Conservation (phyloP, 1,139 yeast species). For the Ogataea hybrid region DNA sequence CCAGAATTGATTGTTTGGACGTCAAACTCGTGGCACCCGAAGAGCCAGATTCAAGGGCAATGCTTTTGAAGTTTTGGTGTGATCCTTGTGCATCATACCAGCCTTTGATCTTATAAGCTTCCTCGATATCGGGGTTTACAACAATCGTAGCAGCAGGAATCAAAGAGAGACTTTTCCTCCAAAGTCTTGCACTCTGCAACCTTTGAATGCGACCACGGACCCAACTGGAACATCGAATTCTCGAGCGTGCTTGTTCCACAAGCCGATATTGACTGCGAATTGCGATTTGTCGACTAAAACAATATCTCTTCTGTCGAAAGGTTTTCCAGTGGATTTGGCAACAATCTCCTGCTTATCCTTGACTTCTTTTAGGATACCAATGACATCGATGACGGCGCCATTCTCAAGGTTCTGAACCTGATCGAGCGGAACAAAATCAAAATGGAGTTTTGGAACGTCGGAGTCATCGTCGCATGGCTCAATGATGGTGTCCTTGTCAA, state of each 20-base stretch:
- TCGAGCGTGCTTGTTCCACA: constrained; percentile 88
- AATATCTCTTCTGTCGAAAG: constrained; percentile 88
- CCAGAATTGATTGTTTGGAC: constrained; percentile 29
- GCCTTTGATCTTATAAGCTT: constrained; percentile 84
- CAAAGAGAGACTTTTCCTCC: constrained; percentile 84
- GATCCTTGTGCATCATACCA: constrained; percentile 90
- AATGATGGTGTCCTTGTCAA: constrained; percentile 77
- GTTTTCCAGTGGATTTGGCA: constrained; percentile 90
- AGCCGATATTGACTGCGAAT: constrained; percentile 71
- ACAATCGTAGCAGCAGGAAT: constrained; percentile 74
- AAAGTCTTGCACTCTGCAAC: constrained; percentile 86
- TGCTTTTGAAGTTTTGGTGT: constrained; percentile 57
- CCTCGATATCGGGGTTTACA: constrained; percentile 84
- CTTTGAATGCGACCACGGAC: constrained; percentile 88
- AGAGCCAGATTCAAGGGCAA: constrained; percentile 42
- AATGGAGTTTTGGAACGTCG: constrained; percentile 77
- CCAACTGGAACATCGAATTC: constrained; percentile 76
- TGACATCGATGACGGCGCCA: constrained; percentile 75
- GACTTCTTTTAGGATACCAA: constrained; percentile 81
- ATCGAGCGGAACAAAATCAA: constrained; percentile 70
- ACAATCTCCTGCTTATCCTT: constrained; percentile 74
- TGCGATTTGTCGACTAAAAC: constrained; percentile 83
- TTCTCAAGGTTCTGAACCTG: constrained; percentile 66
- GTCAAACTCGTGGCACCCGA: constrained; percentile 33
- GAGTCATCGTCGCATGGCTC: constrained; percentile 65